These are phyloP conservation scores for Heteromeles arbutifolia DNA, from an alignment of 306 rosid genomes.

Conservation along the genomic window DNA sequence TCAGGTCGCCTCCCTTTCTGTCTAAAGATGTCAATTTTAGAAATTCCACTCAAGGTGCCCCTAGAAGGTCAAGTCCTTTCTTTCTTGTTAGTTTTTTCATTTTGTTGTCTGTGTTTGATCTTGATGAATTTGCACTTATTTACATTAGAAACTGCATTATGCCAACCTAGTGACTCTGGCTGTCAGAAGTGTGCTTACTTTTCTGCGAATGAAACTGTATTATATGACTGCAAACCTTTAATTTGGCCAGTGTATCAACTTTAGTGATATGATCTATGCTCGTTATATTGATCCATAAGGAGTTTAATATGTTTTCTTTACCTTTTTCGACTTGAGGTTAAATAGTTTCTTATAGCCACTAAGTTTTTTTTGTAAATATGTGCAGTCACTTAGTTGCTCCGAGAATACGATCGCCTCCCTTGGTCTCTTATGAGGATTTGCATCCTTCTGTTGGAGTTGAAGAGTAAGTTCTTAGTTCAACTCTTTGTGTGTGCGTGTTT, in stretches of 20 bases:
- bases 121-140: background rate
- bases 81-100: background rate
- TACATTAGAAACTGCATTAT: background rate
- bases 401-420: slow-evolving; percentile 26
- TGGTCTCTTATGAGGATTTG: slow-evolving; percentile 23
- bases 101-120: background rate
- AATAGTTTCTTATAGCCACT: background rate
- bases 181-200: background rate
- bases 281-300: background rate
- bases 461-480: slow-evolving; percentile 38
- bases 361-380: slow-evolving; percentile 21
- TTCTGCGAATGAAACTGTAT: background rate
- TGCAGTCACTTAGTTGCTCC: slow-evolving; percentile 25
- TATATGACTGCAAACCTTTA: background rate
- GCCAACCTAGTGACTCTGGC: background rate
- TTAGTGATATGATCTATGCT: background rate
- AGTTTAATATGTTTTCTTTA: background rate
- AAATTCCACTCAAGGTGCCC: slow-evolving; percentile 28
- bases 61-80: slow-evolving; percentile 24
- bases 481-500: background rate
- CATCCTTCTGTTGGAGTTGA: slow-evolving; percentile 29
- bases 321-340: background rate
- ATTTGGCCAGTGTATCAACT: background rate
- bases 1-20: slow-evolving; percentile 32
- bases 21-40: slow-evolving; percentile 32